Evolutionary conservation across 176 grass and related monocot genomes (phyloP).

Genomic region (Musa beccarii): DNA sequence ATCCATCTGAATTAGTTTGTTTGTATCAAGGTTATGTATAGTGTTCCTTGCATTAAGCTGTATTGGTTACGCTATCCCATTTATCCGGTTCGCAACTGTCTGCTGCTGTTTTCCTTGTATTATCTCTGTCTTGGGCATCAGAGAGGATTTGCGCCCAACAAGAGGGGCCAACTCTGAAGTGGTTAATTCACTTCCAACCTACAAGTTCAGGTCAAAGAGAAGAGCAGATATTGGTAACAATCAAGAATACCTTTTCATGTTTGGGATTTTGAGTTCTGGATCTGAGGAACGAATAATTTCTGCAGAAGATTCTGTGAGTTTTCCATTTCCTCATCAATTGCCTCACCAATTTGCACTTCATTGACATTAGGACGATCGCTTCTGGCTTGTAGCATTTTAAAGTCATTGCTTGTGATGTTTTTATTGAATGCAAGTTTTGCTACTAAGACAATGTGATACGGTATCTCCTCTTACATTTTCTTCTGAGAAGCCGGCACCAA

Average conservation of each 20-base stretch:
- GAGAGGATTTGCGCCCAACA: constrained; percentile 67
- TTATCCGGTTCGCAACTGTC: constrained; percentile 87
- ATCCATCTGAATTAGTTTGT: constrained; percentile 4
- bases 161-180: constrained; percentile 79
- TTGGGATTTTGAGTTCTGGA: constrained; percentile 62
- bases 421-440: not conserved
- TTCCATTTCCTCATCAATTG: not conserved
- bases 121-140: constrained; percentile 81
- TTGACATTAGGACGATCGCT: not conserved
- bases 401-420: not conserved
- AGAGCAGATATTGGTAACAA: constrained; percentile 33
- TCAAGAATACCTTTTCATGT: constrained; percentile 38
- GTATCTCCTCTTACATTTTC: too few species aligned
- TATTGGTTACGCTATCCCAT: constrained; percentile 94
- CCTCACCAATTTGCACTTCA: not conserved
- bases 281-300: constrained; percentile 68
- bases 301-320: constrained; percentile 76
- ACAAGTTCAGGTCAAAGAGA: constrained; percentile 89
- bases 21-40: constrained; percentile 69
- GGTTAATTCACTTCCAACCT: constrained; percentile 77
- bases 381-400: not conserved
- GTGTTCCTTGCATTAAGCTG: constrained; percentile 93
- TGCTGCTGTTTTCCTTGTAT: constrained; percentile 92
- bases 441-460: too few species aligned
- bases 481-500: too few species aligned